Evolutionary conservation across 192 early-diverging fungal genomes (phyloP).

Genomic region (Backusella westeae): DNA sequence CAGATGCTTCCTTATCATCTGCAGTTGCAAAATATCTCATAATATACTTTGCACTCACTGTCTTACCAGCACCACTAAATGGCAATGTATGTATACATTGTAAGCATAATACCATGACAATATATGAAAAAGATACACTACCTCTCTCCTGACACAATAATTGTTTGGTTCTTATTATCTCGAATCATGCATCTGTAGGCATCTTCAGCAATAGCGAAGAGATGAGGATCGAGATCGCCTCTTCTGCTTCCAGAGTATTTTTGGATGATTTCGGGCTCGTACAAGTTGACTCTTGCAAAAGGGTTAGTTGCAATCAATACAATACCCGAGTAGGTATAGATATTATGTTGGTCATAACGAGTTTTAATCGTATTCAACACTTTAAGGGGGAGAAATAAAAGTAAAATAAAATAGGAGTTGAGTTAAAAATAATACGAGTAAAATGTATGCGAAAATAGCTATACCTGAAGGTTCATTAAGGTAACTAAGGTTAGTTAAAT

Average conservation of each 20-base stretch:
- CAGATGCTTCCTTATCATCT: conserved; percentile 60
- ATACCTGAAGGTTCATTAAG: conserved; percentile 87
- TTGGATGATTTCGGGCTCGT: conserved; percentile 88
- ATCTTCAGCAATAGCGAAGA: conserved; percentile 98
- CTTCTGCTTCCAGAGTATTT: conserved; percentile 91
- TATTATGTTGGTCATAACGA: conserved; percentile 88
- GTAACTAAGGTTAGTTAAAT: conserved; percentile 89
- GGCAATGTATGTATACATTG: not conserved
- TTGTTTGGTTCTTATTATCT: conserved; percentile 95
- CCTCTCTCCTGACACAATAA: conserved; percentile 96
- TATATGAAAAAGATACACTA: conserved; percentile 23
- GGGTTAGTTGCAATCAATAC: conserved; percentile 98
- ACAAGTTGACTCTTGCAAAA: conserved; percentile 82
- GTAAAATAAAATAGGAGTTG: conserved; percentile 5
- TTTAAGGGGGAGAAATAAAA: conserved; percentile 13
- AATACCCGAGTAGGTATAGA: conserved; percentile 99
- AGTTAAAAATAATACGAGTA: not conserved
- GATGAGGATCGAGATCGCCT: conserved; percentile 95
- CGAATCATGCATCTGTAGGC: conserved; percentile 95
- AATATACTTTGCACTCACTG: conserved; percentile 95
- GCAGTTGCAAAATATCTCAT: conserved; percentile 96
- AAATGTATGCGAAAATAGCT: not conserved
- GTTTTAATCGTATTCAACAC: conserved; percentile 93
- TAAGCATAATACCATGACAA: not conserved
- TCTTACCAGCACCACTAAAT: conserved; percentile 91